Percentiles rank a stretch among this genome's conserved stretches.
Evolutionary conservation across 164 flowering plant species (phyloP).

Genomic region (Protea cynaroides): DNA sequence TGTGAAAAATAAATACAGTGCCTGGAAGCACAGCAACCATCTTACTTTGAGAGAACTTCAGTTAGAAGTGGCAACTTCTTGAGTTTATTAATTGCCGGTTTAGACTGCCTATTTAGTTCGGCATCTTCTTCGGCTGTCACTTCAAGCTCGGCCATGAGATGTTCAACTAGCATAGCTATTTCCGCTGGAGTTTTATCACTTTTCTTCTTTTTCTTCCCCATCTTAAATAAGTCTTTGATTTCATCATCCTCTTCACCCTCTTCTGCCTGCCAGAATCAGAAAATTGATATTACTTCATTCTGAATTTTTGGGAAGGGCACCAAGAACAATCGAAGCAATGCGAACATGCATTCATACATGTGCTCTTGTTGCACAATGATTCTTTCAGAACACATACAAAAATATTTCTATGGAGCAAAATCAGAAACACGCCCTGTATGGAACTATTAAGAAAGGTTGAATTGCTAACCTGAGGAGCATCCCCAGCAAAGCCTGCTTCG

Average conservation of each 20-base stretch:
- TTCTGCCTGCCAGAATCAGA: conserved; percentile 52
- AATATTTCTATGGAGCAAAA: too few species aligned
- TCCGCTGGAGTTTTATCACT: conserved; percentile 83
- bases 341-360: too few species aligned
- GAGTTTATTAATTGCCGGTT: conserved; percentile 93
- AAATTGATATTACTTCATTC: too few species aligned
- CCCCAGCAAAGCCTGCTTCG: conserved; percentile 49
- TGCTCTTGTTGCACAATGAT: too few species aligned
- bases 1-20: too few species aligned
- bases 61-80: conserved; percentile 86
- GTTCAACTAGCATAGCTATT: conserved; percentile 79
- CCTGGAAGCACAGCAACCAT: background rate
- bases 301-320: too few species aligned
- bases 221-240: conserved; percentile 58
- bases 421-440: too few species aligned
- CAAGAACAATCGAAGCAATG: too few species aligned
- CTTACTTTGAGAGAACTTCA: conserved; percentile 91
- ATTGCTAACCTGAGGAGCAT: conserved; percentile 66
- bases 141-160: conserved; percentile 95
- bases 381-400: too few species aligned
- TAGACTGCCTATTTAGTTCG: conserved; percentile 65
- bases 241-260: conserved; percentile 89
- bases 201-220: conserved; percentile 94
- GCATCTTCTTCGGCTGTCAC: conserved; percentile 95
- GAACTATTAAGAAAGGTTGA: background rate